Evolutionary conservation across 2,329 filamentous ascomycete genomes (phyloP), one percentile per base, ranked within the genome.

Genomic region (Cyphellophora attinorum): DNA sequence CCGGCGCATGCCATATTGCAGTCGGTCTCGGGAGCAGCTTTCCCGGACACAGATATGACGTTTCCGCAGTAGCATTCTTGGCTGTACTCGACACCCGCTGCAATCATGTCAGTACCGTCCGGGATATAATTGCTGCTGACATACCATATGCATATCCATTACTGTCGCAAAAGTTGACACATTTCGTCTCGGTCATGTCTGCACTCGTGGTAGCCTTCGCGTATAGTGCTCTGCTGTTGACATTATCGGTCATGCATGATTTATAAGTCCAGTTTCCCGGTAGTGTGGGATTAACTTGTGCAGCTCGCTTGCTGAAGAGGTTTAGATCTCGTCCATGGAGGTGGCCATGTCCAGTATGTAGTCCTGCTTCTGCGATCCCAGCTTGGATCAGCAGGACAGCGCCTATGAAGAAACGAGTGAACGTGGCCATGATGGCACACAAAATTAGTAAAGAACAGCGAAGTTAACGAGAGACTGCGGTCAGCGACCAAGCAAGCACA

Each of bases 161-260:
- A 12, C 31, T 23, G 5, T 23, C 21, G 35, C 47, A 50, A 27
- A 35, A 40, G 18, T 38, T 11, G 15, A 49, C 31, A 31, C 45
- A 71, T 4, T 40, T 45, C 34, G 44, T 42, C n/a, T 41, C 32
- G 12, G 72, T 76, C 47, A 72, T 54, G 43, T 62, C 58, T 35
- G 8, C 21, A n/a, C 8, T 8, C 8, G 21, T n/a, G n/a, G 21
- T 25, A n/a, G 21, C n/a, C 21, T 25, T 25, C 12, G 21, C 35
- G 2, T 19, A 12, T 8, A 44, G 33, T 6, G 39, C 37, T 27
- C 41, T 41, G 11, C 17, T 13, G 13, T 21, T 27, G n/a, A 34
- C 33, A 29, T 19, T 35, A 29, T 44, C 41, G 12, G 38, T 38
- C 15, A 39, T 42, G 40, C 41, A 44, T 11, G 31, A 34, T 17